These are phyloP conservation scores for Clitocybe nebularis DNA, from an alignment of 1,284 basidiomycete species.

Conservation along the genomic window DNA sequence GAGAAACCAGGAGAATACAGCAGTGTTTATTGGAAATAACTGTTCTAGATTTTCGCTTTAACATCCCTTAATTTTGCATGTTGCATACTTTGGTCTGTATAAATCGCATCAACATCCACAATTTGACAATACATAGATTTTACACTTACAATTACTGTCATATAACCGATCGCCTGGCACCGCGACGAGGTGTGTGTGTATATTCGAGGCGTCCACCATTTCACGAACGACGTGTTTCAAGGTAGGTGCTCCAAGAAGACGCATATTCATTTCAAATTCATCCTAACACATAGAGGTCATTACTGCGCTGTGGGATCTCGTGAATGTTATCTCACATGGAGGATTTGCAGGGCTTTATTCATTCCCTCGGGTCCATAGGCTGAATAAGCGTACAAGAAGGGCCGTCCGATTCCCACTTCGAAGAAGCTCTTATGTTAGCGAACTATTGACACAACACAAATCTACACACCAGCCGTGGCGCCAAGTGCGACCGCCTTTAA, in stretches of 20 bases:
- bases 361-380: conserved; percentile 85
- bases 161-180: conserved; percentile 74
- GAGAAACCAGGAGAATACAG: too few species aligned
- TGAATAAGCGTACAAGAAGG: conserved; percentile 88
- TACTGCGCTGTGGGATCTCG: too few species aligned
- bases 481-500: conserved; percentile 91
- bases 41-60: conserved; percentile 44
- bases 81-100: conserved; percentile 45
- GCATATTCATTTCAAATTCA: conserved; percentile 94
- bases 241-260: conserved; percentile 79
- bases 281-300: conserved; percentile 47
- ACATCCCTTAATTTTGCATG: conserved; percentile 46
- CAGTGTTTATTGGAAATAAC: too few species aligned
- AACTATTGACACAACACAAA: background rate
- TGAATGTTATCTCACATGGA: conserved; percentile 51
- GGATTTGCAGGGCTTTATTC: conserved; percentile 72
- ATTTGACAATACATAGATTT: background rate
- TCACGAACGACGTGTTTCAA: conserved; percentile 76
- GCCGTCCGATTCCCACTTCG: conserved; percentile 73
- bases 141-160: conserved; percentile 69
- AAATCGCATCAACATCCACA: conserved; percentile 5
- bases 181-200: conserved; percentile 58
- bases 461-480: conserved; percentile 71
- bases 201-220: conserved; percentile 83
- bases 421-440: conserved; percentile 3